Percentiles rank a stretch among this genome's conserved stretches.
Evolutionary conservation across 495 filamentous ascomycete genomes (phyloP).

Genomic region (Aspergillus nidulans): DNA sequence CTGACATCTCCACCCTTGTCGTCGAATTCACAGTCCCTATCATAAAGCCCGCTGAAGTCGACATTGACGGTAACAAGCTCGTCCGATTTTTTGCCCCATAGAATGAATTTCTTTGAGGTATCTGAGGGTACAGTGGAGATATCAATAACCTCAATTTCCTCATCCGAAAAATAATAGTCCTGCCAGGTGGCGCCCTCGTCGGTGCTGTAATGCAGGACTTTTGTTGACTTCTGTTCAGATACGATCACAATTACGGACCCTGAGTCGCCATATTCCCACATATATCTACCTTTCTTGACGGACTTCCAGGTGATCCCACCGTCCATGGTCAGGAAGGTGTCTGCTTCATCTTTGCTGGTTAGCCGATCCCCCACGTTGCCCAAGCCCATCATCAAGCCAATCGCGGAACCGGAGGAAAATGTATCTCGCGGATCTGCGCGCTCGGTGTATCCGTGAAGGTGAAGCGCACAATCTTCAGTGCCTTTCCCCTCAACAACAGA

Average conservation of each 20-base stretch:
- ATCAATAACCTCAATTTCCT: conserved; percentile 63
- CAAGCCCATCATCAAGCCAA: conserved; percentile 85
- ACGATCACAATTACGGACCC: conserved; percentile 89
- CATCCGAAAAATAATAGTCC: conserved; percentile 65
- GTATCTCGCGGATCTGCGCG: conserved; percentile 72
- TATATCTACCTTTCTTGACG: conserved; percentile 77
- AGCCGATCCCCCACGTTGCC: conserved; percentile 81
- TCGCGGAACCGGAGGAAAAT: conserved; percentile 80
- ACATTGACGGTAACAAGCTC: conserved; percentile 68
- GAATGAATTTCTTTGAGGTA: conserved; percentile 78
- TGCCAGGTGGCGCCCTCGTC: conserved; percentile 76
- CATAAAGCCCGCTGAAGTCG: conserved; percentile 77
- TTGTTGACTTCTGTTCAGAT: conserved; percentile 56
- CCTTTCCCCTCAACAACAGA: conserved; percentile 41
- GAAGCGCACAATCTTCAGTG: conserved; percentile 69
- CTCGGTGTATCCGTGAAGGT: conserved; percentile 94
- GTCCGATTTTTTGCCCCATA: conserved; percentile 68
- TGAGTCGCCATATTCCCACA: conserved; percentile 93
- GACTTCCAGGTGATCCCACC: conserved; percentile 84
- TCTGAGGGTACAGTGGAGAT: conserved; percentile 88
- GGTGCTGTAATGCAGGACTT: conserved; percentile 67
- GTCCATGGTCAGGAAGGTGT: conserved; percentile 85
- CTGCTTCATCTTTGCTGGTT: conserved; percentile 52
- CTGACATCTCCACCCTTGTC: conserved; percentile 59
- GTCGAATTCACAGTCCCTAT: conserved; percentile 63